phyloP scores from a whole-genome alignment of 768 basidiomycete genomes.

The Boletus reticuloceps region DNA sequence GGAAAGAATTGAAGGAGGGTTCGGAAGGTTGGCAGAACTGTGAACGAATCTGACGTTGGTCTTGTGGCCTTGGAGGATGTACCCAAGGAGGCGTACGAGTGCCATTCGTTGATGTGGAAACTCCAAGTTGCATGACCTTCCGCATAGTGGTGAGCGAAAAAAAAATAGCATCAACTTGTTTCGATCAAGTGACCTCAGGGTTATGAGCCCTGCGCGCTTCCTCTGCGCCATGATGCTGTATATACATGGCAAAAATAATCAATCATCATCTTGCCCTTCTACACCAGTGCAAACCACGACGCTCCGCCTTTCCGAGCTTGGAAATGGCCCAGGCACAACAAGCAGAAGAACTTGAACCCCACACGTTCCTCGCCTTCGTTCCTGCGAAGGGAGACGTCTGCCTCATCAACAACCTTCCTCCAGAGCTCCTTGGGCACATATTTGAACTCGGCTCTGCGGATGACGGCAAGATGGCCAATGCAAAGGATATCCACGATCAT shows the following conservation, averaged over 20 bases:
- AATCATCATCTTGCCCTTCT: too few relatives aligned
- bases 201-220: conserved; percentile 50
- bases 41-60: conserved; percentile 15
- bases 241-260: too few relatives aligned
- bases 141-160: neutral
- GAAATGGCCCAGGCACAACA: too few relatives aligned
- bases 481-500: too few relatives aligned
- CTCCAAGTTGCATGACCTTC: too few relatives aligned
- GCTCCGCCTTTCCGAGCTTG: too few relatives aligned
- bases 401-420: neutral
- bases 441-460: neutral
- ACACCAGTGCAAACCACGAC: too few relatives aligned
- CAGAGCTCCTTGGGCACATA: neutral
- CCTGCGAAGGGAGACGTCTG: neutral
- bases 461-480: too few relatives aligned
- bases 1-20: conserved; percentile 40
- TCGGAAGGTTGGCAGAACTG: conserved; percentile 37
- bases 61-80: neutral
- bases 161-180: conserved; percentile 41
- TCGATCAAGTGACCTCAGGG: conserved; percentile 50
- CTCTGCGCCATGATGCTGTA: conserved; percentile 46
- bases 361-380: neutral
- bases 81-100: neutral
- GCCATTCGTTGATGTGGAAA: neutral
- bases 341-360: neutral